Percentiles rank a stretch among this genome's conserved stretches.
Evolutionary conservation across 2,329 filamentous ascomycete species (phyloP).

Genomic region (Daldinia sp.): DNA sequence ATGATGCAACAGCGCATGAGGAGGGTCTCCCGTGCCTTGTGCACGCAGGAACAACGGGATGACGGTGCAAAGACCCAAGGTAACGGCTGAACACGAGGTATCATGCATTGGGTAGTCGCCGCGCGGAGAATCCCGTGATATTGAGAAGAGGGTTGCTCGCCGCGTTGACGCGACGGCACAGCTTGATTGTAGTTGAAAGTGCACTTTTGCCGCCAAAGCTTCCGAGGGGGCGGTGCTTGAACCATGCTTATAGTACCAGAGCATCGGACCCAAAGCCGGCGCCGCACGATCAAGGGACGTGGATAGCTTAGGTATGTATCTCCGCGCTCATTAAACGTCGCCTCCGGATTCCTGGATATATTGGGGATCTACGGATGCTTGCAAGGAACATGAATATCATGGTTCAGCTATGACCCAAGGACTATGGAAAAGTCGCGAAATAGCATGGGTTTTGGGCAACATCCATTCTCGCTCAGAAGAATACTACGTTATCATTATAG

Average conservation of each 20-base stretch:
- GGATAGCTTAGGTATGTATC: constrained; percentile 1
- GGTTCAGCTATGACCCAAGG: background rate
- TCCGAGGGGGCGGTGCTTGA: constrained; percentile 1
- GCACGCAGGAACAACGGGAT: constrained; percentile 36
- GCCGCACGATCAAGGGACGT: constrained; percentile 6
- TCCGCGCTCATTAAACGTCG: constrained; percentile 1
- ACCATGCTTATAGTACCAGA: constrained; percentile 9
- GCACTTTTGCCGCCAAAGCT: background rate
- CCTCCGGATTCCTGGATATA: background rate
- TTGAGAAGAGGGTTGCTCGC: background rate
- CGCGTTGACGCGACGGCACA: constrained; percentile 22
- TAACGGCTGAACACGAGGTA: constrained; percentile 40
- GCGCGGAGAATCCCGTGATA: constrained; percentile 27
- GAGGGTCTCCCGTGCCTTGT: constrained; percentile 22
- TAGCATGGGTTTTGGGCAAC: background rate
- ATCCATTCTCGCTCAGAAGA: background rate
- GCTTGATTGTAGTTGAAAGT: background rate
- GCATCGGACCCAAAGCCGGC: constrained; percentile 16
- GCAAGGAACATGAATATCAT: constrained; percentile 1
- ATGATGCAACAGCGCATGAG: constrained; percentile 41
- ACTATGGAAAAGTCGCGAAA: background rate
- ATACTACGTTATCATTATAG: background rate
- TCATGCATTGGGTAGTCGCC: constrained; percentile 37
- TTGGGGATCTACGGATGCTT: constrained; percentile 3
- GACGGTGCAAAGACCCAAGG: constrained; percentile 25